Evolutionary conservation across 441 rosid species (phyloP).

Genomic region (Adansonia gregorii): DNA sequence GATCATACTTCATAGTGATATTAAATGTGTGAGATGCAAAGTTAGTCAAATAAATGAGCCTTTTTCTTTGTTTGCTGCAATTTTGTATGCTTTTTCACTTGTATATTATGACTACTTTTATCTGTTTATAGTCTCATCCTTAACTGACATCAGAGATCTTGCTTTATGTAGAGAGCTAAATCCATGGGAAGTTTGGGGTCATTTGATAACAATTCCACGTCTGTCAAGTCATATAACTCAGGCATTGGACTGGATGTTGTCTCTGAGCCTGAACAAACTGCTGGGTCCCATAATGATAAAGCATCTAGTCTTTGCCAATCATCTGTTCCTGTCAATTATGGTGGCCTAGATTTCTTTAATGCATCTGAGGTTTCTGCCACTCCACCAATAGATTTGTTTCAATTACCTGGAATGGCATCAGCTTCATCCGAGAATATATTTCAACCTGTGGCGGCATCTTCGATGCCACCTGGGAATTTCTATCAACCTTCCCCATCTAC

Average conservation of each 20-base stretch:
- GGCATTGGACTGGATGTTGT: slow-evolving; percentile 50
- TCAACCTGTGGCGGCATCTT: slow-evolving; percentile 37
- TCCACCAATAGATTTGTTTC: slow-evolving; percentile 68
- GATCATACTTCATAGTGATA: neutral
- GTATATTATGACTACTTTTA: neutral
- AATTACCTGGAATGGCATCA: slow-evolving; percentile 46
- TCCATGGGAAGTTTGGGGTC: slow-evolving; percentile 75
- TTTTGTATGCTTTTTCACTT: neutral
- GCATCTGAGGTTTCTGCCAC: slow-evolving; percentile 44
- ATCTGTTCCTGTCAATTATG: slow-evolving; percentile 41
- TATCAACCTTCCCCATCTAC: slow-evolving; percentile 50
- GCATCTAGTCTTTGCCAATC: slow-evolving; percentile 38
- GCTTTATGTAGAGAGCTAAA: slow-evolving; percentile 60
- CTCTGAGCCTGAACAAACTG: slow-evolving; percentile 49
- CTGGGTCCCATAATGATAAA: slow-evolving; percentile 43
- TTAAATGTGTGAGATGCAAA: neutral
- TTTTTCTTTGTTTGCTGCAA: slow-evolving; percentile 14
- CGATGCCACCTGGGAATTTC: slow-evolving; percentile 41
- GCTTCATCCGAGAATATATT: slow-evolving; percentile 46
- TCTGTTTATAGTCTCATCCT: slow-evolving; percentile 21
- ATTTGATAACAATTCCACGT: slow-evolving; percentile 57
- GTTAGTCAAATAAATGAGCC: neutral
- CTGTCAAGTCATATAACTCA: slow-evolving; percentile 62
- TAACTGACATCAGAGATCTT: slow-evolving; percentile 34
- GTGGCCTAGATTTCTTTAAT: slow-evolving; percentile 51